Percentiles rank a stretch among this genome's conserved stretches.
These are phyloP conservation scores for Nymphaea colorata DNA, from an alignment of 164 flowering plant species.

Conservation along the genomic window DNA sequence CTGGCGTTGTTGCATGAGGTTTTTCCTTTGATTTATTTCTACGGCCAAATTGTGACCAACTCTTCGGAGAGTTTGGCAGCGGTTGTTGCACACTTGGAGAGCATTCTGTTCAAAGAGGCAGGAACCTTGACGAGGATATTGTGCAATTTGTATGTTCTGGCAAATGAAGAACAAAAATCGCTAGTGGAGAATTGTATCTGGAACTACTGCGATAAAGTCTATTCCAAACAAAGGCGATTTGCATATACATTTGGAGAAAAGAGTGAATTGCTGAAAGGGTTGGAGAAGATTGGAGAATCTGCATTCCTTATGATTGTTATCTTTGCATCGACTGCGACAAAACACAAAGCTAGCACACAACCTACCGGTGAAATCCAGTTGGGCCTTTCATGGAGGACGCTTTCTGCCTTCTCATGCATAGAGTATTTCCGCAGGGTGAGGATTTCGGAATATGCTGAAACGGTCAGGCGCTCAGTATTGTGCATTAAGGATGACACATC, in stretches of 20 bases:
- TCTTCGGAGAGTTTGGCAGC: constrained; percentile 6
- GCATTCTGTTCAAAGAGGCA: constrained; percentile 67
- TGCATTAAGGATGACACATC: constrained; percentile 57
- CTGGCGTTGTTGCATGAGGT: constrained; percentile 50
- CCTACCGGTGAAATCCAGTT: constrained; percentile 26
- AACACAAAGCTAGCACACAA: constrained; percentile 41
- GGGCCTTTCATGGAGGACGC: constrained; percentile 41
- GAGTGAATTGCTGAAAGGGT: constrained; percentile 35
- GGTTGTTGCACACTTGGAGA: constrained; percentile 38
- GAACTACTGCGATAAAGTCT: constrained; percentile 56
- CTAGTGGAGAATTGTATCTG: constrained; percentile 65
- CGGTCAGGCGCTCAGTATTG: constrained; percentile 49
- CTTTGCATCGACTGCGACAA: constrained; percentile 72
- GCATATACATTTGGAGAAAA: constrained; percentile 10
- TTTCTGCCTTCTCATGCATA: constrained; percentile 73
- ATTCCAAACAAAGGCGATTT: constrained; percentile 36
- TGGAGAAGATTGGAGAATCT: constrained; percentile 88
- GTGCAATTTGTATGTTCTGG: constrained; percentile 64
- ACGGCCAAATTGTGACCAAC: constrained; percentile 16
- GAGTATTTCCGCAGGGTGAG: constrained; percentile 83
- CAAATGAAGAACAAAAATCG: constrained; percentile 42
- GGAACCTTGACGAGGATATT: constrained; percentile 63
- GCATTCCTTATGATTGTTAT: constrained; percentile 89
- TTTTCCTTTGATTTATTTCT: constrained; percentile 50
- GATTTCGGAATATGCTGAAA: constrained; percentile 78